Base-by-base conservation (phyloP, 2,329 filamentous ascomycete species). In the Dothidotthia symphoricarpi region DNA sequence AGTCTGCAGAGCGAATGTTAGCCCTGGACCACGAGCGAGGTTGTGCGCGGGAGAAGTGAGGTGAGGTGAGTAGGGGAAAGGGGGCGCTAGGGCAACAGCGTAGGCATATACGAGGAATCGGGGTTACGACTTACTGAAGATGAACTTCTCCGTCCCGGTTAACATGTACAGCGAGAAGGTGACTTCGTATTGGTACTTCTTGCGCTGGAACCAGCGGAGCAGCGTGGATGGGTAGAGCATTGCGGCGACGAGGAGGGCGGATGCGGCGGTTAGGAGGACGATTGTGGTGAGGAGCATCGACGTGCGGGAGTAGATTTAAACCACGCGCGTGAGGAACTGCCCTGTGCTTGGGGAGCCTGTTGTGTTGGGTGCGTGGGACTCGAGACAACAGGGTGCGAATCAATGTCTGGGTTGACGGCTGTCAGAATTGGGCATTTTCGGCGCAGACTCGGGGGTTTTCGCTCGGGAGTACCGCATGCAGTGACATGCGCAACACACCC, bases 171-270 rank as follows among this genome's bases (percentile, higher is more conserved):
- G 80, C 45, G 86, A 85, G 70, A 94, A 93, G 10, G 91, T 96
- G 67, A 97, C 91, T 73, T 98, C 93, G 66, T 97, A 89, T 75
- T 97, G 93, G 75, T 97, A 96, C 67, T 90, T 83, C 78, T 98
- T 98, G 69, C 90, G 81, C 69, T 89, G 83, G 53, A 97, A 77
- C 88, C 90, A 96, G 68, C 84, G 83, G 51, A 87, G 79, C 57
- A 94, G 64, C 22, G 70, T 69, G 16, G 74, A 72, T 9, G 78
- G 69, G 44, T 71, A 72, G 26, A 73, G 60, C 59, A 74, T 70
- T 27, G 66, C 52, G 59, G 66, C 65, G 55, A 71, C 45, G 58
- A 70, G 55, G 43, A 74, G 63, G 39, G 67, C 61, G 39, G 64
- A 57, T 39, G 67, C 57, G 34, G 55, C 49, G 45, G 55, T 41